phyloP scores from a whole-genome alignment of 441 rosid genomes.

The Viola pubescens region DNA sequence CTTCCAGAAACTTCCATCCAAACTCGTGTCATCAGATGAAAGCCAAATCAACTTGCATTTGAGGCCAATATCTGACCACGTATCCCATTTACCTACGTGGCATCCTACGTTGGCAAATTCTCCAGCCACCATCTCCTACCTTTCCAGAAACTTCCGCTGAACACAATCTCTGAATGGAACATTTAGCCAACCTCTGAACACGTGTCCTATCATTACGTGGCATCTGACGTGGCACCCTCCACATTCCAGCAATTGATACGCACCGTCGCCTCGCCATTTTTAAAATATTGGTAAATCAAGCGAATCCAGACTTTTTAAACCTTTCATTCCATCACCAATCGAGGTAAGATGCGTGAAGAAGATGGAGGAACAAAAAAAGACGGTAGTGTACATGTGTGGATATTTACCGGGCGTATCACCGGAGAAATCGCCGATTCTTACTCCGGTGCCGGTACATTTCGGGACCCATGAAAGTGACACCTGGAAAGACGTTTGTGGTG shows the following conservation, averaged over 20 bases:
- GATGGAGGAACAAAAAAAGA: constrained; percentile 30
- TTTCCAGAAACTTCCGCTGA: constrained; percentile 44
- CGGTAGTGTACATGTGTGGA: constrained; percentile 66
- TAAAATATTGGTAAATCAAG: not conserved
- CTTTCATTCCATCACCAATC: not conserved
- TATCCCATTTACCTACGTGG: constrained; percentile 31
- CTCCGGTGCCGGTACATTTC: constrained; percentile 39
- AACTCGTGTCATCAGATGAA: not conserved
- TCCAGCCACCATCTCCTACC: not conserved
- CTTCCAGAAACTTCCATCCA: not conserved
- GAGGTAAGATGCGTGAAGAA: constrained; percentile 8
- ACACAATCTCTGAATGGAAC: constrained; percentile 10
- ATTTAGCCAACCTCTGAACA: constrained; percentile 21
- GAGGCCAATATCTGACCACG: constrained; percentile 1
- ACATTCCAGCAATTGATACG: not conserved
- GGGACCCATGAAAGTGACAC: constrained; percentile 19
- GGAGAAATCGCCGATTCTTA: constrained; percentile 61
- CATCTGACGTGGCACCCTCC: constrained; percentile 37
- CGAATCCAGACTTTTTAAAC: not conserved
- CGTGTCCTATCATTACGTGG: constrained; percentile 31
- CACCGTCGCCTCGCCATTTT: not conserved
- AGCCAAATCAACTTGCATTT: not conserved
- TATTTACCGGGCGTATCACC: constrained; percentile 77
- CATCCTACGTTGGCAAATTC: constrained; percentile 2
- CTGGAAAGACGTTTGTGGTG: constrained; percentile 80